Evolutionary conservation across 108 stramenopile genomes (phyloP).

Genomic region (Licmophora abbreviata): DNA sequence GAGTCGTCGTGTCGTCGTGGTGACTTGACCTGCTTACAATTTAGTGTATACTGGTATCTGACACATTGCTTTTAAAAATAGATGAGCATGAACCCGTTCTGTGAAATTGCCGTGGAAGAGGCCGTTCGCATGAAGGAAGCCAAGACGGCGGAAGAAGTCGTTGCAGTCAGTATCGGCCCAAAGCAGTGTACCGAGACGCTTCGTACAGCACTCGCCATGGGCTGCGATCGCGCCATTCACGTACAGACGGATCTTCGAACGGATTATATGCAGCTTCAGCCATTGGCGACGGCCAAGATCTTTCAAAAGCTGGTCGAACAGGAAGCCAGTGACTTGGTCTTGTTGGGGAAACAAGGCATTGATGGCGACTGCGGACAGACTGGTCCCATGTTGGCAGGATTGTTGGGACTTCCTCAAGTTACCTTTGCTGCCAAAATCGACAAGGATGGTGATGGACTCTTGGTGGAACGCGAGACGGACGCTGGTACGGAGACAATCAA

Average conservation of each 20-base stretch:
- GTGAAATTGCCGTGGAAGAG: conserved; percentile 97
- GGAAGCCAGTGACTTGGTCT: conserved; percentile 81
- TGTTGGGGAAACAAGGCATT: conserved; percentile 98
- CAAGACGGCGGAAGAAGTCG: conserved; percentile 80
- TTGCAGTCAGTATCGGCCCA: conserved; percentile 95
- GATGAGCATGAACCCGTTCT: conserved; percentile 99
- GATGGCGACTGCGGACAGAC: conserved; percentile 92
- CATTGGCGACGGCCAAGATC: conserved; percentile 85
- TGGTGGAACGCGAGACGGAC: conserved; percentile 98
- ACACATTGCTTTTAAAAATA: too few species aligned
- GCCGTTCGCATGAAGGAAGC: conserved; percentile 94
- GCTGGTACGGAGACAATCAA: conserved; percentile 77
- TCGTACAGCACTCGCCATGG: conserved; percentile 89
- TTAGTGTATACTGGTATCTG: too few species aligned
- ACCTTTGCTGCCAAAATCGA: conserved; percentile 95
- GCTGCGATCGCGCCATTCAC: conserved; percentile 89
- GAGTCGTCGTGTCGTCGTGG: too few species aligned
- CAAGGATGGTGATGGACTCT: conserved; percentile 53
- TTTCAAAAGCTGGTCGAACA: conserved; percentile 79
- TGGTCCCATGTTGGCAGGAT: conserved; percentile 89
- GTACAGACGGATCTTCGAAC: conserved; percentile 85
- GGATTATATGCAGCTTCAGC: conserved; percentile 94
- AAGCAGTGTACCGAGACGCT: conserved; percentile 95
- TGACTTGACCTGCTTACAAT: too few species aligned
- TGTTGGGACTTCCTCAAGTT: conserved; percentile 93